Evolutionary conservation across 2,329 filamentous ascomycete genomes (phyloP).

Genomic region (Raffaelea deltoideospora): DNA sequence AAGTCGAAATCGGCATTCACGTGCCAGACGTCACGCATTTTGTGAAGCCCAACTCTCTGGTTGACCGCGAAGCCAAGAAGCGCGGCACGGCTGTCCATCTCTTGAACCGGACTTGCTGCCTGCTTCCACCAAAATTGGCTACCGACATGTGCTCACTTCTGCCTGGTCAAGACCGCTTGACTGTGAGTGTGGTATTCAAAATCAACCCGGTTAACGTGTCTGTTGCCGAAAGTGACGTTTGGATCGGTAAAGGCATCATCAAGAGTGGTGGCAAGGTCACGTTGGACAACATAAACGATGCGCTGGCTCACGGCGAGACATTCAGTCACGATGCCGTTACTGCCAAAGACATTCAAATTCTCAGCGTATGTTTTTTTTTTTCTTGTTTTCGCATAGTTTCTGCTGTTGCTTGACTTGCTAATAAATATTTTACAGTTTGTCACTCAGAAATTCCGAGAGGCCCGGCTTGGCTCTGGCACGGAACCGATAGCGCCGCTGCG

Average conservation of each 20-base stretch:
- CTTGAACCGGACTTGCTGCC: slow-evolving; percentile 73
- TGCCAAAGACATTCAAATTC: slow-evolving; percentile 63
- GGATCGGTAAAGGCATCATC: slow-evolving; percentile 87
- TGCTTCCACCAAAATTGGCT: slow-evolving; percentile 76
- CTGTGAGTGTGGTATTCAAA: slow-evolving; percentile 85
- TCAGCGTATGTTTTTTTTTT: slow-evolving; percentile 42
- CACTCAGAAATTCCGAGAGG: slow-evolving; percentile 80
- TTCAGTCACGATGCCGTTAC: slow-evolving; percentile 51
- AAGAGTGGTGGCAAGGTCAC: slow-evolving; percentile 79
- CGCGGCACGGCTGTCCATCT: slow-evolving; percentile 91
- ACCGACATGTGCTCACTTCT: slow-evolving; percentile 76
- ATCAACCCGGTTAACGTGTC: slow-evolving; percentile 68
- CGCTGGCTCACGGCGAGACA: slow-evolving; percentile 49
- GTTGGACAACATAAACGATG: slow-evolving; percentile 73
- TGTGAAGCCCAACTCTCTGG: slow-evolving; percentile 86
- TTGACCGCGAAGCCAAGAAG: slow-evolving; percentile 96
- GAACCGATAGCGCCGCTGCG: slow-evolving; percentile 74
- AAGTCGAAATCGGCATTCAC: slow-evolving; percentile 88
- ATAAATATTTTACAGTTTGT: slow-evolving; percentile 37
- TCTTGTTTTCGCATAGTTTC: neutral
- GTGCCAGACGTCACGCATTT: slow-evolving; percentile 94
- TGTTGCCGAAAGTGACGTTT: slow-evolving; percentile 72
- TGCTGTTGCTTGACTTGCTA: slow-evolving; percentile 9
- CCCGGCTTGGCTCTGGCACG: slow-evolving; percentile 65
- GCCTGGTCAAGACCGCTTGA: slow-evolving; percentile 77